Evolutionary conservation across 192 early-diverging fungal species (phyloP), one percentile per base, ranked within the genome.

Genomic region (Phlyctochytrium bullatum): DNA sequence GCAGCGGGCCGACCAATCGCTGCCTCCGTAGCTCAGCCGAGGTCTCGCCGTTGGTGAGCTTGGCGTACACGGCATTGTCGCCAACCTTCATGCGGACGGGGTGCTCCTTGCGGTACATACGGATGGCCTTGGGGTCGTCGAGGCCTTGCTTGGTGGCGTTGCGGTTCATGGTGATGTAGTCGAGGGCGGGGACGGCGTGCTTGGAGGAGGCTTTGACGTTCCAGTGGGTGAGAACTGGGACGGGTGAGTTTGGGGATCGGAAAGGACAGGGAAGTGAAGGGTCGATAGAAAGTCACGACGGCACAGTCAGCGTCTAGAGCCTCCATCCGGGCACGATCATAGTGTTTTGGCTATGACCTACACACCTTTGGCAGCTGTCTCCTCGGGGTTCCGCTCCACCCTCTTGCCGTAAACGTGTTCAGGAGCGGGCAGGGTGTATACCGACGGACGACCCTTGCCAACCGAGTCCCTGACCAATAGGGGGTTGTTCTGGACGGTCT

Each of bases 111-210:
- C 77, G 59, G 72, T 80, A 84, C 36, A 72, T 61, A 14, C 82
- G 57, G 6, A 84, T 74, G 12, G 67, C 78, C 32, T 70, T 75
- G 29, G 84, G 76, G 24, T 62, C 64, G 27, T 75, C 71, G 59
- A 86, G 75, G 3, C 77, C 76, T 36, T 75, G 71, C 47, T 78
- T 78, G 24, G 77, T 74, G 29, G 76, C 71, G 61, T 74, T 73
- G 32, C 80, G 71, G 71, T 86, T 86, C 84, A 86, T 86, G 30
- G 84, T 74, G 58, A 86, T 73, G 76, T 85, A 85, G 66, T 85
- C 80, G 16, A 85, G 71, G 10, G 80, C 70, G 17, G 78, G 73
- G 1, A 69, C 64, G 3, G 69, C 65, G 36, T 80, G 59, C 61
- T 79, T 79, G 61, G 74, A 64, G 14, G 51, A 74, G 2, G 76